Base-by-base conservation (phyloP, 495 filamentous ascomycete genomes). In the Stereocaulon alpinum region DNA sequence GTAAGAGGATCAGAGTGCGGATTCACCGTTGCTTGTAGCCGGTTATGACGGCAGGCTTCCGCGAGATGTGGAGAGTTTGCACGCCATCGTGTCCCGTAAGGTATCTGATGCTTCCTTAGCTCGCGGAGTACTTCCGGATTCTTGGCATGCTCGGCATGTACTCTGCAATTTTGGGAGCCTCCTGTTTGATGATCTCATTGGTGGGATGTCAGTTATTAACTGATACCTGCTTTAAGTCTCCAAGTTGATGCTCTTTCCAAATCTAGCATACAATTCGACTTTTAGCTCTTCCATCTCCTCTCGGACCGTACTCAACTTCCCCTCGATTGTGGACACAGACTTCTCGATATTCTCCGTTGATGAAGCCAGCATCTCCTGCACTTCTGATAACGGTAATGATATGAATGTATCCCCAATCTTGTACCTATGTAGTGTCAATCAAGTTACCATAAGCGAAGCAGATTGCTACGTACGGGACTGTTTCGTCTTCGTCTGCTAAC, bases 371-470 rank as follows among this genome's bases (percentile, higher is more conserved):
- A 96, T 76, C 58, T 89, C 80, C 69, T 95, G 91, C 14, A 90
- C 92, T 65, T 97, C 87, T 27, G 80, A 67, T 15, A 95, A 77
- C 2, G 89, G 86, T 15, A 98, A 74, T 40, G 88, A 87, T 67
- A 97, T 80, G 77, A 97, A 98, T 29, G 90, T 84, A 70, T 98
- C 94, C 42, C 93, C 93, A 57, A 98, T 88, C 76, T 94, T 95
- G 76, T 96, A 97, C 12, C 92, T 97, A 66, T 50, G 22, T 29
- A 6, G 42, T 45, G 14, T 60, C 41, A 53, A 29, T 55, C 14
- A 56, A 20, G 12, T 55, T n/a, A 45, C 10, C n/a, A 11, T 14
- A 6, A 48, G 29, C 15, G 55, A 49, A 20, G 41, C 20, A 45
- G 62, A 30, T 20, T 15, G 29, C 11, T 30, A 73, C 80, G 44